These are phyloP conservation scores for Rutstroemia sp. DNA, from an alignment of 2,329 filamentous ascomycete species.

Conservation along the genomic window DNA sequence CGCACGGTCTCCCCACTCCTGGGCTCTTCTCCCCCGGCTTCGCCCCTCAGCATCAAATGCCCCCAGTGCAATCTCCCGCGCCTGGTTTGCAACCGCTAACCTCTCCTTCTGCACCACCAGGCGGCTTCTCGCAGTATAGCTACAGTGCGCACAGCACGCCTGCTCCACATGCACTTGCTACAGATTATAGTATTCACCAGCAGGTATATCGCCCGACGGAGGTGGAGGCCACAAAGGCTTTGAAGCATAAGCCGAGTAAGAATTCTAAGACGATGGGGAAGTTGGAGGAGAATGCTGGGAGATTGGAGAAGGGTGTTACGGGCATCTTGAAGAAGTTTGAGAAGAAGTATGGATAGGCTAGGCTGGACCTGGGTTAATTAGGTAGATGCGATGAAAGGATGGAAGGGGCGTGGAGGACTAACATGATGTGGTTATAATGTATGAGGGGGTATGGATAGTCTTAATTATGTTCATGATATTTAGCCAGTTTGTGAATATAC, in stretches of 20 bases:
- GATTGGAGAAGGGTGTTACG: conserved; percentile 62
- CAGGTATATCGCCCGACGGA: conserved; percentile 65
- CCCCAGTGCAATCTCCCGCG: conserved; percentile 2
- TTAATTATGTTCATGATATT: not conserved
- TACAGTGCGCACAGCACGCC: conserved; percentile 31
- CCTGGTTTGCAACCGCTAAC: conserved; percentile 6
- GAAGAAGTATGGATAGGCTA: conserved; percentile 43
- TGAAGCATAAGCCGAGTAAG: not conserved
- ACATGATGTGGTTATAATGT: no score
- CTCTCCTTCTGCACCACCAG: conserved; percentile 34
- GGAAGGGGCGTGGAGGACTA: not conserved
- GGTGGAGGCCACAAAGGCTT: conserved; percentile 40
- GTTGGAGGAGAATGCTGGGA: conserved; percentile 57
- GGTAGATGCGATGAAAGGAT: not conserved
- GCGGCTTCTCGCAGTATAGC: conserved; percentile 50
- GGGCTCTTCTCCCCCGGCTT: conserved; percentile 18
- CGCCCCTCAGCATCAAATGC: conserved; percentile 6
- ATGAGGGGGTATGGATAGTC: not conserved
- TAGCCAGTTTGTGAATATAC: not conserved
- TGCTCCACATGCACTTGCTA: conserved; percentile 29
- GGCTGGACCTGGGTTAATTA: not conserved
- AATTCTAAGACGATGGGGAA: not conserved
- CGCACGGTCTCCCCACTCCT: conserved; percentile 33
- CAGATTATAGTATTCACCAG: conserved; percentile 55
- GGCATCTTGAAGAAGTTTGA: conserved; percentile 72